phyloP scores from a whole-genome alignment of 2,329 filamentous ascomycete genomes.

The Zasmidium angulare region DNA sequence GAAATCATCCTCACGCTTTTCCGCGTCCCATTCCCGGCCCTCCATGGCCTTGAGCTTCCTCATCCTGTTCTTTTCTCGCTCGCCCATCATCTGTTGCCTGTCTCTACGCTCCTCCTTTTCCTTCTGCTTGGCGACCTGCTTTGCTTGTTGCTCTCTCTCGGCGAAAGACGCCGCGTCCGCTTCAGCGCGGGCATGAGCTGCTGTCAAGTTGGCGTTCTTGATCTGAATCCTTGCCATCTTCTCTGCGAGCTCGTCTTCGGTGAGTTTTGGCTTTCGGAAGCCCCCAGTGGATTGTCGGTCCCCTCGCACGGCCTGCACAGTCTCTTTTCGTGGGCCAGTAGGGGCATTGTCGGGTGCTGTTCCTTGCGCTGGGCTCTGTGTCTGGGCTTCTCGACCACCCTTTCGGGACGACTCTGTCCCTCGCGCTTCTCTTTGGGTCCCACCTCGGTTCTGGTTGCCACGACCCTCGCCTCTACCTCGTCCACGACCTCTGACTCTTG shows the following conservation, averaged over 20 bases:
- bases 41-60: constrained; percentile 59
- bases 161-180: constrained; percentile 66
- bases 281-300: constrained; percentile 39
- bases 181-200: constrained; percentile 64
- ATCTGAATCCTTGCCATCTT: constrained; percentile 62
- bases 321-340: constrained; percentile 24
- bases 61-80: constrained; percentile 60
- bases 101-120: constrained; percentile 53
- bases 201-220: constrained; percentile 59
- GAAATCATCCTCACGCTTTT: constrained; percentile 59
- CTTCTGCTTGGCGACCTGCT: constrained; percentile 47
- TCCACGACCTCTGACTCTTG: constrained; percentile 23
- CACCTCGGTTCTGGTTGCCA: constrained; percentile 6
- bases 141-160: constrained; percentile 61
- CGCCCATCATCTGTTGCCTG: constrained; percentile 60
- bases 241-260: constrained; percentile 62
- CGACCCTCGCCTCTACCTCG: constrained; percentile 23
- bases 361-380: constrained; percentile 13
- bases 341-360: constrained; percentile 25
- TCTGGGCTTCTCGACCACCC: background rate
- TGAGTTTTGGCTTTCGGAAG: constrained; percentile 56
- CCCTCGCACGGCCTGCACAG: constrained; percentile 32
- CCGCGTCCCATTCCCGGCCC: constrained; percentile 63
- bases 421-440: background rate
- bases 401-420: background rate